Conservation (phyloP, 805 yeast genomes). For the Candida wancherniae region DNA sequence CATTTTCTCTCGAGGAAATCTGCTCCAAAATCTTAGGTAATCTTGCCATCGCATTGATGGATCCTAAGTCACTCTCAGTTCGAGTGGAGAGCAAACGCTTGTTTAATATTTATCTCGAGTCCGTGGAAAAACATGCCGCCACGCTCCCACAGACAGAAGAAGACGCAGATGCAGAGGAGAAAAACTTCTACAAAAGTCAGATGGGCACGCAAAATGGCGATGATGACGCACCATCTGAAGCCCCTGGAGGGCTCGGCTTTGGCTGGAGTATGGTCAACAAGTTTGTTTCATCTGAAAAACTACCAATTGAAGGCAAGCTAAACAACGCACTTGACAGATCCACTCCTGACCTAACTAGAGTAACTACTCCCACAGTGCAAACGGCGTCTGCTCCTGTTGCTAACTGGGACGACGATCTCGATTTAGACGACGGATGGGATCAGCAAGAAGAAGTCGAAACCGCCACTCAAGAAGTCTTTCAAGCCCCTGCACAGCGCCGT, state of each 20-base stretch:
- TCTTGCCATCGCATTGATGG: conserved; percentile 78
- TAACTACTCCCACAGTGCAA: conserved; percentile 25
- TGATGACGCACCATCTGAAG: conserved; percentile 6
- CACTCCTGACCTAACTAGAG: conserved; percentile 33
- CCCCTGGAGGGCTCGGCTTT: conserved; percentile 20
- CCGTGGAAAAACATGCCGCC: conserved; percentile 36
- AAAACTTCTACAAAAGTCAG: conserved; percentile 30
- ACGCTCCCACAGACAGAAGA: conserved; percentile 31
- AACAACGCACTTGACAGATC: conserved; percentile 34
- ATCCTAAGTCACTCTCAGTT: conserved; percentile 58
- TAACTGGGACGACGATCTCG: conserved; percentile 18
- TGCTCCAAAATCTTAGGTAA: conserved; percentile 80
- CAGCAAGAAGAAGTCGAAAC: conserved; percentile 3
- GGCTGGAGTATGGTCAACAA: conserved; percentile 38
- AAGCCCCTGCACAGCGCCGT: no score
- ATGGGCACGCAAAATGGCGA: conserved; percentile 1
- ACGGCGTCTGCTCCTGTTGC: no score
- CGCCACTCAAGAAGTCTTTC: no score
- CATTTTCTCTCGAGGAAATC: conserved; percentile 68
- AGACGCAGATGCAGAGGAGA: conserved; percentile 36
- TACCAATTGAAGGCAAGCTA: conserved; percentile 28
- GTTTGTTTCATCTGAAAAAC: conserved; percentile 23
- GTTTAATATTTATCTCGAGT: conserved; percentile 50
- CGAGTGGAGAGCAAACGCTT: conserved; percentile 67
- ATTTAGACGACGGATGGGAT: conserved; percentile 15